phyloP scores from a whole-genome alignment of 306 rosid genomes.

The Sesbania bispinosa region DNA sequence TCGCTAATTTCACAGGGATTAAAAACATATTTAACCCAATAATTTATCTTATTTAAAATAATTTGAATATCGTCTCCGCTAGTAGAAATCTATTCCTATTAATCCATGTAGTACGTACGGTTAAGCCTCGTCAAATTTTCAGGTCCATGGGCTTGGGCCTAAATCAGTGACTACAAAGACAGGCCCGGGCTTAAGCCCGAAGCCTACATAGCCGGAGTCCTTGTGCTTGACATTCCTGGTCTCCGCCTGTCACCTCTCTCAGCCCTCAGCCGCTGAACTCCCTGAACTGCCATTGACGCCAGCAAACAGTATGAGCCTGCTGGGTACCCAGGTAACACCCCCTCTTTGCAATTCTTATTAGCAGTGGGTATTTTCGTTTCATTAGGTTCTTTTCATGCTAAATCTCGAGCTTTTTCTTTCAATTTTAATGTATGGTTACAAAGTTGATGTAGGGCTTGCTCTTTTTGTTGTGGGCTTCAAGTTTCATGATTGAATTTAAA shows the following conservation, averaged over 20 bases:
- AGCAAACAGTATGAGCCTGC: conserved; percentile 24
- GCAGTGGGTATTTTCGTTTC: not conserved
- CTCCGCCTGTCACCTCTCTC: not conserved
- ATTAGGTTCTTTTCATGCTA: conserved; percentile 1
- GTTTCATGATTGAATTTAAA: conserved; percentile 10
- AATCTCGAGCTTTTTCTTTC: not conserved
- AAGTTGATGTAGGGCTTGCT: not conserved
- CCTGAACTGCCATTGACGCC: not conserved
- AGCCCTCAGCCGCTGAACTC: not conserved
- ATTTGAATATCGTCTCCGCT: too few relatives aligned
- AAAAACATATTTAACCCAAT: too few relatives aligned
- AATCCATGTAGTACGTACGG: too few relatives aligned
- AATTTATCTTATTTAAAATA: too few relatives aligned
- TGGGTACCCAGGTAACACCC: conserved; percentile 44
- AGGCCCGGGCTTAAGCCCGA: conserved; percentile 35
- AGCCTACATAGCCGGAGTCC: conserved; percentile 21
- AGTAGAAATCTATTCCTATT: too few relatives aligned
- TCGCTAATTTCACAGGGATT: too few relatives aligned
- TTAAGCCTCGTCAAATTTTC: not conserved
- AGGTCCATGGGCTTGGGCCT: conserved; percentile 8
- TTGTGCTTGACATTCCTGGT: too few relatives aligned
- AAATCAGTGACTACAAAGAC: not conserved
- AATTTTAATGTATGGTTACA: not conserved
- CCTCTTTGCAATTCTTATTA: not conserved
- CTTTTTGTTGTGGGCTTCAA: not conserved